These are phyloP conservation scores for Zymoseptoria pseudotritici DNA, from an alignment of 2,329 filamentous ascomycete species.

Conservation along the genomic window DNA sequence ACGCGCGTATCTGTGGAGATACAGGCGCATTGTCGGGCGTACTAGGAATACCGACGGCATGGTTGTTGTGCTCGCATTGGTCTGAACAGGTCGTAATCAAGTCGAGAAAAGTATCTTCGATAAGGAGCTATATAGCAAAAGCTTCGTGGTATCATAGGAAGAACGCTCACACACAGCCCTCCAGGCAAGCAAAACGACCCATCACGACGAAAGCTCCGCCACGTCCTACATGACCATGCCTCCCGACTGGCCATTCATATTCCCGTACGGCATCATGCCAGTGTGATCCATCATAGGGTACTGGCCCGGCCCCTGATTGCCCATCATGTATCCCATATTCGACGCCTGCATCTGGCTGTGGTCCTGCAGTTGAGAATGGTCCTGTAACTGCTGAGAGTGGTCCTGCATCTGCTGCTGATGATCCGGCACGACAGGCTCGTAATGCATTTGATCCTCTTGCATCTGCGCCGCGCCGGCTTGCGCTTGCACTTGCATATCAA, in stretches of 20 bases:
- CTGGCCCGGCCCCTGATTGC: conserved; percentile 18
- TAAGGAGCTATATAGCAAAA: background rate
- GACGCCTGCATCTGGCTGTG: conserved; percentile 12
- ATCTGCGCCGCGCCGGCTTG: conserved; percentile 13
- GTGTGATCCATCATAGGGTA: conserved; percentile 17
- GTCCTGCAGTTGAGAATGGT: conserved; percentile 1
- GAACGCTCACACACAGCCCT: background rate
- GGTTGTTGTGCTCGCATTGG: no score
- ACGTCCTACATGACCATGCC: conserved; percentile 1
- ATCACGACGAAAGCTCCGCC: background rate
- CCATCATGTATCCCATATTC: conserved; percentile 15
- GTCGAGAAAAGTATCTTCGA: background rate
- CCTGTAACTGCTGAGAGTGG: conserved; percentile 6
- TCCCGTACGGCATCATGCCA: conserved; percentile 22
- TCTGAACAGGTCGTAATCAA: background rate
- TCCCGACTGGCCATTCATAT: conserved; percentile 14
- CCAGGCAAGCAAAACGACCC: background rate
- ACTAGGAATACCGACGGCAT: no score
- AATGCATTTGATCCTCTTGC: conserved; percentile 22
- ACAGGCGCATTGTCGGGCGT: background rate
- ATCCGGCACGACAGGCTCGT: conserved; percentile 18
- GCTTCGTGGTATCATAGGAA: conserved; percentile 14
- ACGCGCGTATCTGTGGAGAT: background rate
- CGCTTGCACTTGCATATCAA: conserved; percentile 12
- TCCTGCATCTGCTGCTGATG: conserved; percentile 5